Conservation (phyloP, 75 land plant species). For the Sequoiadendron giganteum region DNA sequence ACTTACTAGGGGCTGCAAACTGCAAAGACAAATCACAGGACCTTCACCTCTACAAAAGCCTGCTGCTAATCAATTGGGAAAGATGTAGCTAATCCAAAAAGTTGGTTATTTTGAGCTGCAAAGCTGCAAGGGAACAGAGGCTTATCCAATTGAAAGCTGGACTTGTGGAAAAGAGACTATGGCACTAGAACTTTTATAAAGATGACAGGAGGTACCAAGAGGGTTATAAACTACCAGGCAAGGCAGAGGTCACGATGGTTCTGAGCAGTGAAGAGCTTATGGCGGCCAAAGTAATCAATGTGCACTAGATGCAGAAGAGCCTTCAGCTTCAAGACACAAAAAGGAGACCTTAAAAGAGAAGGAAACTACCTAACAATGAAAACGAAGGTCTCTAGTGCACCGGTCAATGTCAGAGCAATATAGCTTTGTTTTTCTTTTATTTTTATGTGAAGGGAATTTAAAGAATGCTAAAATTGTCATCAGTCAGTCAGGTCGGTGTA, state of each 20-base stretch:
- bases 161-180: neutral
- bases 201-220: neutral
- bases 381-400: neutral
- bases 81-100: neutral
- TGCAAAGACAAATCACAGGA: neutral
- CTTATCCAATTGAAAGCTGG: neutral
- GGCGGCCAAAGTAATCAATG: neutral
- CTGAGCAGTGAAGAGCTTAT: neutral
- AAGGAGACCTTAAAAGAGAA: neutral
- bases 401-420: neutral
- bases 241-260: neutral
- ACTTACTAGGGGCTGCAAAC: neutral
- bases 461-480: neutral
- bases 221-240: neutral
- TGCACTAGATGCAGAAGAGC: neutral
- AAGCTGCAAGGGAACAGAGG: neutral
- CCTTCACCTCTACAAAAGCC: neutral
- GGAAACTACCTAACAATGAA: neutral
- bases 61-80: neutral
- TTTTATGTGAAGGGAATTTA: neutral
- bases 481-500: neutral
- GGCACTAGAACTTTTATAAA: neutral
- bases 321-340: neutral
- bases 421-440: neutral
- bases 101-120: neutral